A percentile compares a stretch with the other conserved stretches of the same genome.
Evolutionary conservation across 2,329 filamentous ascomycete genomes (phyloP).

Genomic region (Cryoendolithus antarcticus): DNA sequence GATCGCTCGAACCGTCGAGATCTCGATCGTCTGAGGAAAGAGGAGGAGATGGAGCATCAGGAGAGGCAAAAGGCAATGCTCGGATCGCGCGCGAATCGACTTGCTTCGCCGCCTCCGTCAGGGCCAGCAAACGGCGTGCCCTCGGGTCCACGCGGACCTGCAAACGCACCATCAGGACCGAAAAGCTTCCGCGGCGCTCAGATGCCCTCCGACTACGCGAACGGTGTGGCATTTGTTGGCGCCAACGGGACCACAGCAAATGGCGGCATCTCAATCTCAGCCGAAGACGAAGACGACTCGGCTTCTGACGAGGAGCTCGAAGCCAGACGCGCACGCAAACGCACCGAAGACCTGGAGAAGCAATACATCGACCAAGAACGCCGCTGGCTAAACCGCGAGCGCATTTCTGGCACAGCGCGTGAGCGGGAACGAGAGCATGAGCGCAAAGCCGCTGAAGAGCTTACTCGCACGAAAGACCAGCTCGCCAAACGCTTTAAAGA

Average conservation of each 20-base stretch:
- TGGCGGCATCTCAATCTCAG: slow-evolving; percentile 38
- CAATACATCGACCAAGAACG: slow-evolving; percentile 74
- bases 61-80: slow-evolving; percentile 64
- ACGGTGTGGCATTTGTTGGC: slow-evolving; percentile 70
- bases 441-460: slow-evolving; percentile 56
- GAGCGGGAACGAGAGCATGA: slow-evolving; percentile 76
- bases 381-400: slow-evolving; percentile 82
- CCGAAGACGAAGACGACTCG: slow-evolving; percentile 67
- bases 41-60: slow-evolving; percentile 84
- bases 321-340: slow-evolving; percentile 56
- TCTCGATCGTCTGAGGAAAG: slow-evolving; percentile 70
- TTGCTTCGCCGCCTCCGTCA: slow-evolving; percentile 59
- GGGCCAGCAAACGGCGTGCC: slow-evolving; percentile 63
- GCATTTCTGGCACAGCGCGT: slow-evolving; percentile 68
- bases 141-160: slow-evolving; percentile 53
- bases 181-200: slow-evolving; percentile 47
- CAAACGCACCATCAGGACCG: slow-evolving; percentile 63
- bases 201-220: slow-evolving; percentile 60
- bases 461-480: slow-evolving; percentile 51
- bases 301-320: slow-evolving; percentile 82
- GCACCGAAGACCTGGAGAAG: slow-evolving; percentile 65
- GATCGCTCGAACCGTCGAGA: slow-evolving; percentile 83
- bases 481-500: slow-evolving; percentile 60
- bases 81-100: slow-evolving; percentile 46
- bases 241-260: slow-evolving; percentile 44